Base-by-base conservation (phyloP, 2,329 filamentous ascomycete genomes). In the Alternaria angustiovoidea region DNA sequence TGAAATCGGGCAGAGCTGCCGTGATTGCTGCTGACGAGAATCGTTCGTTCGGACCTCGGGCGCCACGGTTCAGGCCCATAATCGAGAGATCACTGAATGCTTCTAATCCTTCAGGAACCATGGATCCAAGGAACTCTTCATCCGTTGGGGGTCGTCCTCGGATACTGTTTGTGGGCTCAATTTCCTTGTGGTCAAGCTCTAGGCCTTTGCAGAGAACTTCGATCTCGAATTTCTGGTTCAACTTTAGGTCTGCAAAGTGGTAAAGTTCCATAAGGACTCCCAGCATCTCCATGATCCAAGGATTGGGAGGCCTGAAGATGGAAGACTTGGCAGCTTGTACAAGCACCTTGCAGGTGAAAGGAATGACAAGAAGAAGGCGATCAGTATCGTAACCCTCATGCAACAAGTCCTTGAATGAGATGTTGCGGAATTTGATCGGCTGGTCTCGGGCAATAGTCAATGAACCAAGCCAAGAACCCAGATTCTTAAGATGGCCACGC, bases 141-240 rank as follows among this genome's bases (percentile, higher is more conserved):
- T 90, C 88, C 47, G 91, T 89, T 18, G 89, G 83, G 28, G 79
- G 86, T 41, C 93, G 88, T 67, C 93, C 92, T 63, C 94, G 86
- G 57, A 99, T 95, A 73, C 94, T 90, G 22, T 91, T 89, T 0
- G 94, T 92, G 0, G 94, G 92, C 69, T 96, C 91, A 63, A 98
- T 93, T 60, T 87, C 90, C 80, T 96, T 97, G 79, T 97, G 91
- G 64, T 98, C 93, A n/a, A 98, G 84, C 55, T 90, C 90, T 16
- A 99, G 83, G 12, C 94, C 94, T 75, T 96, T 96, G 83, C 94
- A 99, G 24, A 99, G 85, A 26, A 99, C 94, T 79, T 99, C 95
- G 59, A 99, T 98, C 78, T 99, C 95, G 70, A 99, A 99, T 72
- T 98, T 99, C 52, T 97, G 89, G 69, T 98, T 98, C 38, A 99